Percentiles rank a stretch among this genome's conserved stretches.
Conservation (phyloP, 23 red algal genomes). For the Gracilaria domingensis region DNA sequence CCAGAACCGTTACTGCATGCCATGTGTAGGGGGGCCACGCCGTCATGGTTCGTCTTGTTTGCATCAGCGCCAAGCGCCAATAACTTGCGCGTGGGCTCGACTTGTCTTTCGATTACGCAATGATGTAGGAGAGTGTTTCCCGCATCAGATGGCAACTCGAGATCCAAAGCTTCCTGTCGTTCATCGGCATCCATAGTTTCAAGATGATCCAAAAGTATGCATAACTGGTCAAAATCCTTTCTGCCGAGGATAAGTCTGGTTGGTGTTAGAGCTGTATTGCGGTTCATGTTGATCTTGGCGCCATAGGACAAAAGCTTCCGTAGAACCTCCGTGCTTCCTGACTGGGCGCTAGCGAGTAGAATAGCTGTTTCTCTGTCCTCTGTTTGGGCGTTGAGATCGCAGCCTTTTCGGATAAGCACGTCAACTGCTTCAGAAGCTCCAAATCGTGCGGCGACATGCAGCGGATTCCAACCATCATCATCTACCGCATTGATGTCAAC, state of each 20-base stretch:
- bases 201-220: conserved; percentile 53
- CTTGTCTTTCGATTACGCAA: conserved; percentile 41
- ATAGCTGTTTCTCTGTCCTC: conserved; percentile 64
- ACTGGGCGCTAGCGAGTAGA: conserved; percentile 48
- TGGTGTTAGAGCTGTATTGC: conserved; percentile 41
- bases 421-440: conserved; percentile 45
- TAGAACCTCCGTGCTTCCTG: conserved; percentile 52
- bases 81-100: conserved; percentile 21
- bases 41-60: conserved; percentile 48
- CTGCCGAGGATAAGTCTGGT: conserved; percentile 37
- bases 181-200: conserved; percentile 6
- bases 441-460: conserved; percentile 48
- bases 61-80: conserved; percentile 30
- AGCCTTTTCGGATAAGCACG: conserved; percentile 44
- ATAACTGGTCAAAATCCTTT: conserved; percentile 55
- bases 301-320: conserved; percentile 45
- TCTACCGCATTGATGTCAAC: conserved; percentile 52
- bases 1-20: conserved; percentile 27
- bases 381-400: conserved; percentile 50
- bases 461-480: conserved; percentile 68
- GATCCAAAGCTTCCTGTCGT: conserved; percentile 35
- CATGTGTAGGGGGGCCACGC: conserved; percentile 38
- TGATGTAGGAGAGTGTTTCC: conserved; percentile 48
- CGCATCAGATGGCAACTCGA: conserved; percentile 44
- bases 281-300: conserved; percentile 38